Percentiles rank a stretch among this genome's conserved stretches.
These are phyloP conservation scores for Eucalyptus lansdowneana DNA, from an alignment of 345 rosid genomes.

Conservation along the genomic window DNA sequence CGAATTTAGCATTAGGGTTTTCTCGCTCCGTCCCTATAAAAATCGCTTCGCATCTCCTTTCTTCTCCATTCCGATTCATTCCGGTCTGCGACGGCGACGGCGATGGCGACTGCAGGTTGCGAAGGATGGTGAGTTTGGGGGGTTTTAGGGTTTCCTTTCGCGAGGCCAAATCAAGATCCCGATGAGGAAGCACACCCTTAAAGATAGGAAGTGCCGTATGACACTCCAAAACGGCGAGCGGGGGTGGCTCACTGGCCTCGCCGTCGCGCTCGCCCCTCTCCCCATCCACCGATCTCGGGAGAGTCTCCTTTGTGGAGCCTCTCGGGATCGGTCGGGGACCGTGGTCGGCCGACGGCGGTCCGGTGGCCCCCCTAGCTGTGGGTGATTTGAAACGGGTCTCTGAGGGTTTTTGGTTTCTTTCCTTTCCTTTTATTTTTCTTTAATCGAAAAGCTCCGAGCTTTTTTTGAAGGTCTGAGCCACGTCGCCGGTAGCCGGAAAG, in stretches of 20 bases:
- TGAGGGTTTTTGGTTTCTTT: slow-evolving; percentile 11
- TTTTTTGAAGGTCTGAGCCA: slow-evolving; percentile 25
- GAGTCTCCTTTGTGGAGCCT: not conserved
- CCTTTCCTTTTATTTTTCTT: not conserved
- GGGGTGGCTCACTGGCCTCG: not conserved
- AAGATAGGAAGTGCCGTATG: slow-evolving; percentile 68
- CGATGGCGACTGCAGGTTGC: not conserved
- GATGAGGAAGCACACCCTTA: slow-evolving; percentile 38
- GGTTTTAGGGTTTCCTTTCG: not conserved
- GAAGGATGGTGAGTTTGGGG: not conserved
- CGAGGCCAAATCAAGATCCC: not conserved
- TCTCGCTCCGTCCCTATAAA: not conserved
- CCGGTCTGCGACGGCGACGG: not conserved
- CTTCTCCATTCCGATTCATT: not conserved
- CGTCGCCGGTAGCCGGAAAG: slow-evolving; percentile 33
- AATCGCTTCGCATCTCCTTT: not conserved
- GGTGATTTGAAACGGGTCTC: slow-evolving; percentile 55
- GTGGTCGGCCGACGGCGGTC: not conserved
- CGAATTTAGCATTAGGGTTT: not conserved
- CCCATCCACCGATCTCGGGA: slow-evolving; percentile 1
- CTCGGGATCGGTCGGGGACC: not conserved
- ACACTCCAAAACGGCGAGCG: slow-evolving; percentile 17
- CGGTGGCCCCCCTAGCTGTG: slow-evolving; percentile 4
- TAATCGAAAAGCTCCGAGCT: not conserved
- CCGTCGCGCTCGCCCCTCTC: not conserved